phyloP scores from a whole-genome alignment of 2,329 filamentous ascomycete species.

The Drechslerella stenobrocha region DNA sequence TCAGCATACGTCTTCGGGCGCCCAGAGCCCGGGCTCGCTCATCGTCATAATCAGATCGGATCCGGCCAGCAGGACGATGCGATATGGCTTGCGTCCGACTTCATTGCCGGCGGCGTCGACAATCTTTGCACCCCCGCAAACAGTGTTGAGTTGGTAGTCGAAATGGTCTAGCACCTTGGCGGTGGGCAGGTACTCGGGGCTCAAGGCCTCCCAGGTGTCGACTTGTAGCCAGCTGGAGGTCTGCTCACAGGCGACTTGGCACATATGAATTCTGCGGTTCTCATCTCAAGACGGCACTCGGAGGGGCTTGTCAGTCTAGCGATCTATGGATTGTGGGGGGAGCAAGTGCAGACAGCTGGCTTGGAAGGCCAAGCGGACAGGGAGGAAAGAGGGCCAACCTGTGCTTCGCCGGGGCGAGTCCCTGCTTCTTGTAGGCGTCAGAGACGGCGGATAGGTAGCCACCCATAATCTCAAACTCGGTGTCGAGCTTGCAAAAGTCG shows the following conservation, averaged over 20 bases:
- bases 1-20: conserved; percentile 68
- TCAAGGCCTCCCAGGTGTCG: conserved; percentile 84
- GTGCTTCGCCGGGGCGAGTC: conserved; percentile 72
- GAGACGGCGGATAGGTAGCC: conserved; percentile 81
- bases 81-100: conserved; percentile 35
- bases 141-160: conserved; percentile 81
- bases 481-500: conserved; percentile 75
- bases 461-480: conserved; percentile 76
- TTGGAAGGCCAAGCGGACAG: conserved; percentile 4
- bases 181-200: conserved; percentile 83
- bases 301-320: conserved; percentile 40
- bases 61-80: conserved; percentile 80
- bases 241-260: conserved; percentile 74
- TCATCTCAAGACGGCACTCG: conserved; percentile 20
- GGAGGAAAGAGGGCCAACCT: conserved; percentile 57
- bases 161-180: conserved; percentile 90
- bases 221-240: conserved; percentile 81
- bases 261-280: conserved; percentile 72
- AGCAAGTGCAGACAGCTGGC: not conserved
- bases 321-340: conserved; percentile 15
- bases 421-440: conserved; percentile 77
- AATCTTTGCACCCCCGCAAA: conserved; percentile 68
- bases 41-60: conserved; percentile 75
- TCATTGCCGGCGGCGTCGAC: conserved; percentile 36
- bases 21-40: conserved; percentile 78